Evolutionary conservation across 495 filamentous ascomycete species (phyloP).

Genomic region (Xylaria nigripes): DNA sequence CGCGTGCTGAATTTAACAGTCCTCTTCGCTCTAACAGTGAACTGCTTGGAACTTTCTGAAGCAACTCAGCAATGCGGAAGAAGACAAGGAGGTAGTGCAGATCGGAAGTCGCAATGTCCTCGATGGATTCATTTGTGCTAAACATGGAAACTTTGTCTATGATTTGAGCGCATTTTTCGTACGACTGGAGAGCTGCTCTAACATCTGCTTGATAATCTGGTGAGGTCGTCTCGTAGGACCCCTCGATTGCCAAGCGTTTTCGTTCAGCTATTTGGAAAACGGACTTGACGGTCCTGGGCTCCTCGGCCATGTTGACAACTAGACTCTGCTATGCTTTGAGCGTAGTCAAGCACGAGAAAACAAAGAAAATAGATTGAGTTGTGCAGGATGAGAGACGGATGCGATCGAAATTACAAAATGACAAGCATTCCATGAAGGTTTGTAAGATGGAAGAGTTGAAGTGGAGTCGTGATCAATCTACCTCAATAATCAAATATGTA

Average conservation of each 20-base stretch:
- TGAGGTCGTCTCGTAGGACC: conserved; percentile 40
- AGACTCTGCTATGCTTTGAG: neutral
- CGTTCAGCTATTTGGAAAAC: conserved; percentile 49
- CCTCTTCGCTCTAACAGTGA: conserved; percentile 52
- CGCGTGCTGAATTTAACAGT: conserved; percentile 52
- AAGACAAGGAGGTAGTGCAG: conserved; percentile 54
- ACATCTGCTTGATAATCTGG: conserved; percentile 60
- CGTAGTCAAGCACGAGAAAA: neutral
- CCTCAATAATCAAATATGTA: no score
- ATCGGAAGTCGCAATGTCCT: conserved; percentile 79
- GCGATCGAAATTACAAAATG: neutral
- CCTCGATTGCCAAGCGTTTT: conserved; percentile 31
- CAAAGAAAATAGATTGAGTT: neutral
- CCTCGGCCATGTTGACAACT: conserved; percentile 11
- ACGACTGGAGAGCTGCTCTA: conserved; percentile 53
- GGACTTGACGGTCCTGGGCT: conserved; percentile 35
- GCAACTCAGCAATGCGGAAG: conserved; percentile 28
- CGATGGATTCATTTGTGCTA: conserved; percentile 80
- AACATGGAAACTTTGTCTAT: conserved; percentile 68
- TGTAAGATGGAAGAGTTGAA: neutral
- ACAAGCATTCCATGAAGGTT: neutral
- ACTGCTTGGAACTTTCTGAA: conserved; percentile 41
- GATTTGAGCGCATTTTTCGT: conserved; percentile 64
- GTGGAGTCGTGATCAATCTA: neutral
- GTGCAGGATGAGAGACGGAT: neutral